These are phyloP conservation scores for Russula griseocarnosa DNA, from an alignment of 768 basidiomycete species.

Conservation along the genomic window DNA sequence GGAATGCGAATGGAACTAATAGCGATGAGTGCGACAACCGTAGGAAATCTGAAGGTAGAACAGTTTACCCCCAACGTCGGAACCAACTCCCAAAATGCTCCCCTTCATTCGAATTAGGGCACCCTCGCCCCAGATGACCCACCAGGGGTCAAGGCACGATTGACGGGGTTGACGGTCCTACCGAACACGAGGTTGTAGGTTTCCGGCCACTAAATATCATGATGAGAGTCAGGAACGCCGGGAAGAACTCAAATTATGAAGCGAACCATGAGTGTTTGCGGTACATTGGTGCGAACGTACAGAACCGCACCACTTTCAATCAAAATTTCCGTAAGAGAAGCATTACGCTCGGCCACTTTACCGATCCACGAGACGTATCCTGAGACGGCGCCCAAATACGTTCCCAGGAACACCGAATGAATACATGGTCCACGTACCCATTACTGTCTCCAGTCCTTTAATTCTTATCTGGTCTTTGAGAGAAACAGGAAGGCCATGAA, in stretches of 20 bases:
- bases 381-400: constrained; percentile 26
- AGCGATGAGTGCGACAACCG: constrained; percentile 2
- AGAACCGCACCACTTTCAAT: constrained; percentile 54
- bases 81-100: constrained; percentile 60
- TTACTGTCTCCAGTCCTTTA: constrained; percentile 57
- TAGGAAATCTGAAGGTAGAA: not conserved
- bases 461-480: constrained; percentile 52
- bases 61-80: constrained; percentile 71
- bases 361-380: constrained; percentile 58
- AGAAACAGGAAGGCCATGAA: constrained; percentile 46
- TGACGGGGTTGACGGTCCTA: constrained; percentile 70
- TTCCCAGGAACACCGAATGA: not conserved
- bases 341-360: constrained; percentile 43
- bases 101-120: constrained; percentile 61
- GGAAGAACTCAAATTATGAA: not conserved
- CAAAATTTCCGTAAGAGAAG: constrained; percentile 51
- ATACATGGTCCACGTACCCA: constrained; percentile 40
- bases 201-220: constrained; percentile 67
- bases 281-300: constrained; percentile 54
- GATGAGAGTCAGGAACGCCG: not conserved
- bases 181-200: constrained; percentile 78
- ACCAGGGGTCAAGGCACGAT: constrained; percentile 65
- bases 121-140: constrained; percentile 89
- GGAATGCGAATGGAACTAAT: constrained; percentile 72
- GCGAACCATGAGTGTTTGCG: constrained; percentile 51